Conservation (phyloP, 306 rosid genomes). For the Begonia peltatifolia region DNA sequence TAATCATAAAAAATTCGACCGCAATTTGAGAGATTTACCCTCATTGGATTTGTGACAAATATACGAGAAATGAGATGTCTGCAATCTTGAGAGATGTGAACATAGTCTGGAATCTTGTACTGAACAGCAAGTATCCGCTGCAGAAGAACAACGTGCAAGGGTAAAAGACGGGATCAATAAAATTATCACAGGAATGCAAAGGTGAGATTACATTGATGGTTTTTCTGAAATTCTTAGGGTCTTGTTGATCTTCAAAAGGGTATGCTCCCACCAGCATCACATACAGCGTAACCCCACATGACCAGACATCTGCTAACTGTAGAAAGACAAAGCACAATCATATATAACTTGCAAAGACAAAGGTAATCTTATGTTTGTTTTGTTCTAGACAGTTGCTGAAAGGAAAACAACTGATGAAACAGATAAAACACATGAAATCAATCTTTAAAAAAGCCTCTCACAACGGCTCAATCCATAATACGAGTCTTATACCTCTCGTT, state of each 20-base stretch:
- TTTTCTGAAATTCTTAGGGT: conserved; percentile 81
- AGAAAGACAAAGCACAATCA: conserved; percentile 1
- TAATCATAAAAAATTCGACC: too few species aligned
- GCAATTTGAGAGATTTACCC: conserved; percentile 18
- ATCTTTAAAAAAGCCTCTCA: background rate
- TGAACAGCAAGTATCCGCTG: conserved; percentile 85
- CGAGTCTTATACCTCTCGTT: background rate
- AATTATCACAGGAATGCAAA: background rate
- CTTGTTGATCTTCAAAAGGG: conserved; percentile 80
- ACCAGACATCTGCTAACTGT: conserved; percentile 87
- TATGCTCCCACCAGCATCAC: conserved; percentile 90
- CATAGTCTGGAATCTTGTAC: conserved; percentile 82
- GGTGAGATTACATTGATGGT: conserved; percentile 43
- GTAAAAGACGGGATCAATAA: background rate
- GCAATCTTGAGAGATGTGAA: conserved; percentile 78
- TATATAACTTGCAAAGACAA: too few species aligned
- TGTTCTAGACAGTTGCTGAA: too few species aligned
- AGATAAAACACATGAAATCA: too few species aligned
- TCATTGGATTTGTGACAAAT: conserved; percentile 54
- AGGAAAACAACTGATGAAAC: too few species aligned
- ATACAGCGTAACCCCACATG: conserved; percentile 82
- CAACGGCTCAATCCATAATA: background rate
- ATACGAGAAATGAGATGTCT: conserved; percentile 64
- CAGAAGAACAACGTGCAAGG: conserved; percentile 5
- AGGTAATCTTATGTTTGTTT: too few species aligned